Evolutionary conservation across 1,284 basidiomycete genomes (phyloP), one percentile per base, ranked within the genome.

Genomic region (Ustilago nuda): DNA sequence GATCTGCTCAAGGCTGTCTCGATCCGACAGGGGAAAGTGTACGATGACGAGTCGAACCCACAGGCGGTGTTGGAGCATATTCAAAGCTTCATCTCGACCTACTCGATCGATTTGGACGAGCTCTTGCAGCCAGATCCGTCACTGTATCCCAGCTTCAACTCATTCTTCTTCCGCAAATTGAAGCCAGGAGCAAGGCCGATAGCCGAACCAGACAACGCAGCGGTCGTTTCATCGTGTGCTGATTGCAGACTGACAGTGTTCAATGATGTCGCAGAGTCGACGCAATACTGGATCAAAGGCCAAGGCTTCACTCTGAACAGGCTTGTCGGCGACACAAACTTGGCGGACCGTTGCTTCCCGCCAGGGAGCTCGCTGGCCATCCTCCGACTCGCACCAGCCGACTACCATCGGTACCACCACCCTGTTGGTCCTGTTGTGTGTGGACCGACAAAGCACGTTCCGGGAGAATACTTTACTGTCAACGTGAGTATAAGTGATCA

Each of bases 191-290:
- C 93, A 0, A 90, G 96, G 4, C 94, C 93, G 0, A 87, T 93
- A 23, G 92, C 93, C 54, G 87, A 88, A 19, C 92, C 91, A 0
- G 89, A 92, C 0, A 90, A 98, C 82, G 91, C 93, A 0, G 89
- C 88, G 45, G 90, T 92, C 11, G 88, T 98, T 17, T 93, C 98
- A 56, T 93, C 92, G 52, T 91, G 91, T 30, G 96, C 96, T 0
- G 96, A 99, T 87, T 98, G 94, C 85, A 91, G 96, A 37, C 89
- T 98, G 78, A 96, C 98, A 91, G 91, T 92, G 0, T 99, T 98
- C 86, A 91, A 93, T 84, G 92, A 91, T 1, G 91, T 98, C 12
- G 88, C 87, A 56, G 92, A 93, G 62, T 94, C 97, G 1, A 97
- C 94, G 2, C 88, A 89, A 37, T 87, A 98, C 6, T 99, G 97